Base-by-base conservation (phyloP, 495 filamentous ascomycete species). In the Xylaria flabelliformis region DNA sequence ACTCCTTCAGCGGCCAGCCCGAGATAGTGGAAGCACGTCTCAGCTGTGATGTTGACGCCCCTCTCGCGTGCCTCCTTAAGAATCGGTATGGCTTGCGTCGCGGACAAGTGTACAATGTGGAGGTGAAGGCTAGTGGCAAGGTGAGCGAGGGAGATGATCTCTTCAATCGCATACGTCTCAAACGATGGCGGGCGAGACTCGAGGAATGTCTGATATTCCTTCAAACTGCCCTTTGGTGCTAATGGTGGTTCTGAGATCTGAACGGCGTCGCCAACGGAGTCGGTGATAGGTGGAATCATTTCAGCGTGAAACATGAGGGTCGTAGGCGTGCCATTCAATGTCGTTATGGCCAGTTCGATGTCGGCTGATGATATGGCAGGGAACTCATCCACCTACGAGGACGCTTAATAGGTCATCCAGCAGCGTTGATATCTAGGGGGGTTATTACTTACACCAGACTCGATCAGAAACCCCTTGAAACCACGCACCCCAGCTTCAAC, bases 261-360 rank as follows among this genome's bases (percentile, higher is more conserved):
- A 15, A 92, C 91, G 19, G 89, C 88, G 78, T 97, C 93, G 55
- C 93, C 92, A 13, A 94, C 92, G 0, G 94, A 94, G 72, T 89
- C 89, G 55, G 93, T 83, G 72, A 94, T 92, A 4, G 95, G 94
- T 2, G 96, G 96, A 26, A 97, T 90, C 94, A 97, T 98, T 82
- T 99, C 96, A 24, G 96, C 96, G 77, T 99, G 96, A 83, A 99
- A 99, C 95, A 99, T 98, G 55, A 98, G 85, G 0, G 93, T 95
- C 19, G 96, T 99, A 56, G 93, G 87, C 48, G 82, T 79, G 73
- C 92, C 90, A 50, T 91, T 91, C 64, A 99, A 86, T 58, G 91
- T 93, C 9, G 81, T 86, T 90, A 99, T 93, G 55, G 90, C 95
- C 56, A 90, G 87, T 0, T 88, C 85, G 73, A 99, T 91, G 80